Percentiles rank a stretch among this genome's conserved stretches.
Evolutionary conservation across 2,329 filamentous ascomycete genomes (phyloP).

Genomic region (Penicillium sp.): DNA sequence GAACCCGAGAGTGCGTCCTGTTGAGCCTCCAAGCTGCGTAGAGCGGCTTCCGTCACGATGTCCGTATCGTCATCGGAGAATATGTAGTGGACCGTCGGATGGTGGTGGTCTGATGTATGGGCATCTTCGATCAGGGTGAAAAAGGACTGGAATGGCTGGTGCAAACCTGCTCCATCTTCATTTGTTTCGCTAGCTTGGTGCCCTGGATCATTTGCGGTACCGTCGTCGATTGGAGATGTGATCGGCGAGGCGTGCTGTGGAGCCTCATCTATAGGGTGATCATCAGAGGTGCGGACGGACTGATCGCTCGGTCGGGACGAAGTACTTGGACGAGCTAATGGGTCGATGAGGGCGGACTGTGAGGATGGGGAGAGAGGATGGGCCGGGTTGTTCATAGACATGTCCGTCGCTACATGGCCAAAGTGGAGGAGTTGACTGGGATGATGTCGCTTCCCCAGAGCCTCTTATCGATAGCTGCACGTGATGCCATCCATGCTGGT

Average conservation of each 20-base stretch:
- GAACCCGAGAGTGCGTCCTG: slow-evolving; percentile 37
- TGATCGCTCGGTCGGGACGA: slow-evolving; percentile 23
- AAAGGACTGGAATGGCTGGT: slow-evolving; percentile 68
- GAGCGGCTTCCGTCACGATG: slow-evolving; percentile 67
- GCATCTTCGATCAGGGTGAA: slow-evolving; percentile 83
- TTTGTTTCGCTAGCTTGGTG: not conserved
- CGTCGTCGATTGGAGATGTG: slow-evolving; percentile 14
- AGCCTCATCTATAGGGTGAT: slow-evolving; percentile 13
- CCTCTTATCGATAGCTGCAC: slow-evolving; percentile 39
- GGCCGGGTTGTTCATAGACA: slow-evolving; percentile 39
- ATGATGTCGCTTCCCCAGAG: slow-evolving; percentile 14
- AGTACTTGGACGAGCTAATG: slow-evolving; percentile 14
- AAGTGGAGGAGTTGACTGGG: slow-evolving; percentile 8
- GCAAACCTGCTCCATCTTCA: slow-evolving; percentile 28
- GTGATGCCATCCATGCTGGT: not conserved
- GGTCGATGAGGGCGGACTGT: slow-evolving; percentile 29
- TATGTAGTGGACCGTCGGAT: slow-evolving; percentile 88
- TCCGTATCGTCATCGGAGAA: slow-evolving; percentile 91
- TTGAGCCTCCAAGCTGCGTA: slow-evolving; percentile 58
- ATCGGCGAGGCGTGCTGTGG: slow-evolving; percentile 9
- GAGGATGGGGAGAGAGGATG: slow-evolving; percentile 34
- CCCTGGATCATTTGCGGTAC: slow-evolving; percentile 2
- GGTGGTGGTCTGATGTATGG: slow-evolving; percentile 72
- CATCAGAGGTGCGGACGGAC: slow-evolving; percentile 13
- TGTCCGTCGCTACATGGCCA: slow-evolving; percentile 41